A percentile compares a stretch with the other conserved stretches of the same genome.
Conservation (phyloP, 441 rosid species). For the Iberis amara region DNA sequence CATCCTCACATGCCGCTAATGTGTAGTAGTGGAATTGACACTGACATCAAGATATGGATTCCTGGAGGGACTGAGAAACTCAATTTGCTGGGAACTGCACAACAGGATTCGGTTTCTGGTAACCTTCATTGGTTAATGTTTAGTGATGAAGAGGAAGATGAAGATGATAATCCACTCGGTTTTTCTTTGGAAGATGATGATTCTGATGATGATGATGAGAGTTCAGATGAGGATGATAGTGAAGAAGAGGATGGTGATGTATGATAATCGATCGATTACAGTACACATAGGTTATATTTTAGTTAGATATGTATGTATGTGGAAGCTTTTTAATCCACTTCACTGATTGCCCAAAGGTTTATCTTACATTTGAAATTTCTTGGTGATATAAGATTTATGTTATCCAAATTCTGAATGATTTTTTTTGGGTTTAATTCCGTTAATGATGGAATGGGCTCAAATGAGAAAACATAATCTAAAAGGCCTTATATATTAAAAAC, state of each 20-base stretch:
- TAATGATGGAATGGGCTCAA: too few relatives aligned
- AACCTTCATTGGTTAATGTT: not conserved
- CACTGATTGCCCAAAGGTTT: too few relatives aligned
- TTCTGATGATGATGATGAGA: constrained; percentile 22
- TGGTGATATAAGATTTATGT: too few relatives aligned
- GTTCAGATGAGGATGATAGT: constrained; percentile 5
- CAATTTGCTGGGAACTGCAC: constrained; percentile 35
- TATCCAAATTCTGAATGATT: too few relatives aligned
- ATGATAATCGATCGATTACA: not conserved
- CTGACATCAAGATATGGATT: constrained; percentile 73
- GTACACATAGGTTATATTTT: too few relatives aligned
- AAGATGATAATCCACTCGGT: not conserved
- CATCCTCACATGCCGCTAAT: constrained; percentile 67
- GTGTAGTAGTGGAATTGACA: constrained; percentile 76
- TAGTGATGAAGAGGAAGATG: constrained; percentile 21
- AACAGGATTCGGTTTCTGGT: constrained; percentile 19
- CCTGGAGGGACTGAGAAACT: constrained; percentile 60
- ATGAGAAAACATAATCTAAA: too few relatives aligned
- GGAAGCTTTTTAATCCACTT: not conserved
- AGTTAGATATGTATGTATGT: not conserved
- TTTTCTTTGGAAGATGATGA: constrained; percentile 19
- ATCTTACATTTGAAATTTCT: too few relatives aligned
- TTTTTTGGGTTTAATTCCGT: too few relatives aligned
- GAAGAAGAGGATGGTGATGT: not conserved
- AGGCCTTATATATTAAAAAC: too few relatives aligned